Evolutionary conservation across 1,284 basidiomycete species (phyloP), one percentile per base, ranked within the genome.

Genomic region (Cutaneotrichosporon mucoides): DNA sequence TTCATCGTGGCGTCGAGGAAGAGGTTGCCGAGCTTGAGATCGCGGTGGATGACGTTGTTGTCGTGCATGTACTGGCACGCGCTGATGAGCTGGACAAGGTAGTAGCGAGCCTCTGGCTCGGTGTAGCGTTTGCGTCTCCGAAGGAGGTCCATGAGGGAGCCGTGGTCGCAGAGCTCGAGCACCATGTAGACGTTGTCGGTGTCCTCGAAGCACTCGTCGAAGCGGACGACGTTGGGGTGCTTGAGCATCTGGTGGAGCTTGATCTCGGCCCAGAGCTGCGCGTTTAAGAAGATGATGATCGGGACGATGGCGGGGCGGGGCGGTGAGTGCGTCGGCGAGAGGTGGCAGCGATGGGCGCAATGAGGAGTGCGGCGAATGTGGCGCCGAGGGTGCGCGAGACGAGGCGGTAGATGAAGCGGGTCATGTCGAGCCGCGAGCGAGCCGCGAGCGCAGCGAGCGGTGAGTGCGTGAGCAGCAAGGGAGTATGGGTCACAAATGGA

Each of bases 51-150:
- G 72, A 98, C 91, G 68, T 91, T 90, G 38, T 76, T 80, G 75
- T 95, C 88, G 77, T 99, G 96, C 92, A 99, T 94, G 82, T 97
- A 95, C 69, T 92, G 87, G 75, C 92, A 95, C 0, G 94, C 94
- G 34, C 92, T 92, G 66, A 97, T 88, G 68, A 99, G 86, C 76
- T 99, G 95, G 5, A 95, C 84, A 81, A 96, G 86, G 79, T 91
- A 92, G 79, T 87, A 93, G 35, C 95, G 87, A 0, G 92, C 85
- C 78, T 99, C 95, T 0, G 91, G 88, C 76, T 99, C 95, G 16
- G 89, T 87, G 78, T 94, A 93, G 45, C 91, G 86, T 42, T 89
- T 86, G 5, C 95, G 87, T 3, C 87, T 84, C 50, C 92, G 89
- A 46, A 99, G 85, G 79, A 98, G 86, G 77, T 96, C 93, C 89